Base-by-base conservation (phyloP, 179 eudicot species). In the Beta lomatogona region DNA sequence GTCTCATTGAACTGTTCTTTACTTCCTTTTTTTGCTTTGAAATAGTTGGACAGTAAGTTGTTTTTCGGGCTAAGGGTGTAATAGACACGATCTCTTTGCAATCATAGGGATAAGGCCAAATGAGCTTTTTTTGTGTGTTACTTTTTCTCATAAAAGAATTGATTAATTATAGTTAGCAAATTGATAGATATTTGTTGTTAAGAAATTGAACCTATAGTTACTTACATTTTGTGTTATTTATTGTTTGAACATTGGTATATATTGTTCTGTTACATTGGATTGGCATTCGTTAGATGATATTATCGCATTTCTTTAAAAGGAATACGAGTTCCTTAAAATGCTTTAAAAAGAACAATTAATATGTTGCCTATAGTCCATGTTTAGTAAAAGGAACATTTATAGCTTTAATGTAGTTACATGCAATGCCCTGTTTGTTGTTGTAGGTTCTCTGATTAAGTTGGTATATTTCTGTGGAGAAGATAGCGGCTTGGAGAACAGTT, bases 401-500 rank as follows among this genome's bases (percentile, higher is more conserved):
- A n/a, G 76, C 45, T 60, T 82, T 50, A 70, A 64, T 15, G 36
- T n/a, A 69, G 65, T 52, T 76, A 54, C n/a, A 19, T 82, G 50
- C 52, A 19, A 9, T 73, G 52, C 76, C 44, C 41, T 70, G 61
- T 79, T 59, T 60, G 28, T 16, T 79, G 10, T 58, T 76, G 65
- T 83, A 96, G 99, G 99, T 70, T 78, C 99, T 78, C 91, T 96
- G 28, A 89, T 96, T 75, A 96, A 96, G 86, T 88, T 96, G 87
- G 99, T 92, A 45, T 96, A 96, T 85, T 91, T 89, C 52, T 84
- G 91, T 25, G 87, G 86, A 77, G 83, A 84, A 55, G 86, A 82
- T 57, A 83, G 81, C 52, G 28, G 60, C 75, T 74, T 72, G 44
- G 80, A 65, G 79, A 85, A 83, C 71, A 85, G 74, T 72, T 46